Percentiles rank a stretch among this genome's conserved stretches.
Evolutionary conservation across 495 filamentous ascomycete species (phyloP).

Genomic region (Venustampulla echinocandica): DNA sequence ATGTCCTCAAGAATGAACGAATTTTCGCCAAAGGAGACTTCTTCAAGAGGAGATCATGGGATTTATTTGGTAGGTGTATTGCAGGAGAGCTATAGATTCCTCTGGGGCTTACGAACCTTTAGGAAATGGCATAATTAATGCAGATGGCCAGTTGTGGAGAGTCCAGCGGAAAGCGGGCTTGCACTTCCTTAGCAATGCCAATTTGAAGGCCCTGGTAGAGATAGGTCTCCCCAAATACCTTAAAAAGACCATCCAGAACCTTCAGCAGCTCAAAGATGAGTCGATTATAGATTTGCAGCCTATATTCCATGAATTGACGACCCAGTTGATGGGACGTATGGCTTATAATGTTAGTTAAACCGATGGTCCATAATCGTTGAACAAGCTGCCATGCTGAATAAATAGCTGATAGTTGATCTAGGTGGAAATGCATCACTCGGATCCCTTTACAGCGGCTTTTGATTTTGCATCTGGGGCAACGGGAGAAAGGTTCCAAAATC

Average conservation of each 20-base stretch:
- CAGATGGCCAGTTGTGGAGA: conserved; percentile 52
- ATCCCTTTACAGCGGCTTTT: conserved; percentile 48
- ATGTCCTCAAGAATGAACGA: conserved; percentile 48
- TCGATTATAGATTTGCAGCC: conserved; percentile 41
- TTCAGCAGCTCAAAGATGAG: conserved; percentile 23
- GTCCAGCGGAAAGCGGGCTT: conserved; percentile 50
- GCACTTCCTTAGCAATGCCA: conserved; percentile 46
- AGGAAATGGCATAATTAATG: conserved; percentile 56
- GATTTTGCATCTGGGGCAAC: conserved; percentile 51
- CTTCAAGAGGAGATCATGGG: conserved; percentile 48
- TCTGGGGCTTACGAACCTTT: neutral
- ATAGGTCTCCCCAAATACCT: conserved; percentile 44
- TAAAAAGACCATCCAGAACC: conserved; percentile 27
- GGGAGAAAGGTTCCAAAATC: conserved; percentile 53
- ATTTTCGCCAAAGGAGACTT: conserved; percentile 50
- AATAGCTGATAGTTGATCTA: too few relatives aligned
- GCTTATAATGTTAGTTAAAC: conserved; percentile 44
- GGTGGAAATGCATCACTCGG: conserved; percentile 51
- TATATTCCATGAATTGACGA: conserved; percentile 51
- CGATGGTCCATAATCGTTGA: too few relatives aligned
- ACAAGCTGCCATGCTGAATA: too few relatives aligned
- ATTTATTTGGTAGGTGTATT: conserved; percentile 41
- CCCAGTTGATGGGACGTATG: conserved; percentile 51
- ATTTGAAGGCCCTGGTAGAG: conserved; percentile 47
- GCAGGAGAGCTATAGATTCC: neutral